A percentile compares a stretch with the other conserved stretches of the same genome.
phyloP scores from a whole-genome alignment of 176 grass and related monocot genomes.

The Zea luxurians region DNA sequence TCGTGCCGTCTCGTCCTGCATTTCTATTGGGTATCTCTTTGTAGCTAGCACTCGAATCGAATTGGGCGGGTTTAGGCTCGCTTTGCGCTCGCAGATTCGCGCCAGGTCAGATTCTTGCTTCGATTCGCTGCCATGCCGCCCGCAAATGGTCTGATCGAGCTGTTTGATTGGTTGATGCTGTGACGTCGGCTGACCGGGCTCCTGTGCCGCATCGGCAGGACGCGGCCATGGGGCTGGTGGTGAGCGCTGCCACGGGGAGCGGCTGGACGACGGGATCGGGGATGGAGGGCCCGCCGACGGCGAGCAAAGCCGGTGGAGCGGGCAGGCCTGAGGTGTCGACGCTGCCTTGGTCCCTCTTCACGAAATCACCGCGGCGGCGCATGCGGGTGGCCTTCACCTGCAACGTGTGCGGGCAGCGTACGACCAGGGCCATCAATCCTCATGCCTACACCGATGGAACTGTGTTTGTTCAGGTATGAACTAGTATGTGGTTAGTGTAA shows the following conservation, averaged over 20 bases:
- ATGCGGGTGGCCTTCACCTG: slow-evolving; percentile 98
- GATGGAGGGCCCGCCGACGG: slow-evolving; percentile 76
- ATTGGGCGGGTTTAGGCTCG: neutral
- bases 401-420: slow-evolving; percentile 90
- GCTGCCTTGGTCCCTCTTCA: slow-evolving; percentile 95
- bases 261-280: slow-evolving; percentile 97
- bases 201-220: slow-evolving; percentile 45
- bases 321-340: slow-evolving; percentile 53
- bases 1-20: neutral
- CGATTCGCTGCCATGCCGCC: neutral
- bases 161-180: neutral
- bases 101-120: neutral
- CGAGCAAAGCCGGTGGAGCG: slow-evolving; percentile 38
- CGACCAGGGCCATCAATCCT: slow-evolving; percentile 93
- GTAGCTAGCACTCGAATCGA: neutral
- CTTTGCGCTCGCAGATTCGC: neutral
- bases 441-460: slow-evolving; percentile 93
- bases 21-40: too few species aligned
- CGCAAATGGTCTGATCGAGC: too few species aligned
- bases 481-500: neutral
- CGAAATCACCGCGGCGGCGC: slow-evolving; percentile 75
- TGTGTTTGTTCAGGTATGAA: slow-evolving; percentile 83
- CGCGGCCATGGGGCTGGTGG: slow-evolving; percentile 80
- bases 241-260: slow-evolving; percentile 75
- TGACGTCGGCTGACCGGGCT: neutral